phyloP scores from a whole-genome alignment of 139 green algal genomes.

The Auxenochlorella pyrenoidosa region DNA sequence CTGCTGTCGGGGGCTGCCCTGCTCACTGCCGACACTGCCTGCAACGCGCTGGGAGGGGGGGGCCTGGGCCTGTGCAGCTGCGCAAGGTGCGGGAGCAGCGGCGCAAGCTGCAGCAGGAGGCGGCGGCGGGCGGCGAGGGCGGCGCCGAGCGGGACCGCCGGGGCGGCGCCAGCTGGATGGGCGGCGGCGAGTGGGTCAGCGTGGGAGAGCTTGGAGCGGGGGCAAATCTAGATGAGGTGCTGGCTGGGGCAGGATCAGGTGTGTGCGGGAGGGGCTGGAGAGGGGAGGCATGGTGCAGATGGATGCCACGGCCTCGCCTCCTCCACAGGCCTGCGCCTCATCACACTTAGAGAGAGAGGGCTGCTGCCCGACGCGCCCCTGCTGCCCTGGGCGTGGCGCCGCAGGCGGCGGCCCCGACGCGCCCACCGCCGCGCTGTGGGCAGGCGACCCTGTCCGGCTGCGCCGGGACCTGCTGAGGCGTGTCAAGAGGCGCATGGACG shows the following conservation, averaged over 20 bases:
- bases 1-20: too few relatives aligned
- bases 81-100: slow-evolving; percentile 53
- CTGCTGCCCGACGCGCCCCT: background rate
- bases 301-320: background rate
- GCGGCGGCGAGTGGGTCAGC: slow-evolving; percentile 58
- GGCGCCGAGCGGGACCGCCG: background rate
- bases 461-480: slow-evolving; percentile 48
- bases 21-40: too few relatives aligned
- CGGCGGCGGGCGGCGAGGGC: background rate
- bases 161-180: slow-evolving; percentile 22
- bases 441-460: slow-evolving; percentile 36
- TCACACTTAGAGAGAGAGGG: too few relatives aligned
- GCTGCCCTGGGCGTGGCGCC: background rate
- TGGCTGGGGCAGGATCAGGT: slow-evolving; percentile 20
- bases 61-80: background rate
- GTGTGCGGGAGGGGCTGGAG: background rate
- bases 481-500: slow-evolving; percentile 41
- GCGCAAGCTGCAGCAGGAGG: slow-evolving; percentile 31
- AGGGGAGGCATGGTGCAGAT: too few relatives aligned
- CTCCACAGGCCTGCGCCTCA: too few relatives aligned
- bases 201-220: slow-evolving; percentile 64
- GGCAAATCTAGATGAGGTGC: slow-evolving; percentile 47
- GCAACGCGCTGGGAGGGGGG: too few relatives aligned
- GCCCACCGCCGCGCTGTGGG: background rate
- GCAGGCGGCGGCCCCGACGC: slow-evolving; percentile 8